Conservation (phyloP, 164 flowering plant genomes). For the Vitis rupestris region DNA sequence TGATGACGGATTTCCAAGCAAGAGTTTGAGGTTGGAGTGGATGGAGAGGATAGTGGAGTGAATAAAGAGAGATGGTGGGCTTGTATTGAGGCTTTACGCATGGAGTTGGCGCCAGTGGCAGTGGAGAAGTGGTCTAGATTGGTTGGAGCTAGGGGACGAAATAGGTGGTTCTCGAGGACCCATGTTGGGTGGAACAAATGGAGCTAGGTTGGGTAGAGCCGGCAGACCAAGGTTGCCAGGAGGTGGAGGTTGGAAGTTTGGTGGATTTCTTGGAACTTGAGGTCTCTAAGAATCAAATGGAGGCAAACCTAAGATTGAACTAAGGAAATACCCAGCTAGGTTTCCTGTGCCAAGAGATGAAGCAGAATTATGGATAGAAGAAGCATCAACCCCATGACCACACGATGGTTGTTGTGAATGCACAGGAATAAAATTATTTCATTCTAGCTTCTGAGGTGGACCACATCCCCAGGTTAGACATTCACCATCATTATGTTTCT, state of each 20-base stretch:
- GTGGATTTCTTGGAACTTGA: slow-evolving; percentile 26
- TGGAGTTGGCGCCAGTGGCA: too few species aligned
- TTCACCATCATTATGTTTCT: slow-evolving; percentile 1
- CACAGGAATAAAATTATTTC: slow-evolving; percentile 14
- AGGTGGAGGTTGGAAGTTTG: slow-evolving; percentile 25
- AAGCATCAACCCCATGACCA: slow-evolving; percentile 27
- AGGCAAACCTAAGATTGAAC: slow-evolving; percentile 22
- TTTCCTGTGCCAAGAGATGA: slow-evolving; percentile 20
- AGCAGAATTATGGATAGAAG: slow-evolving; percentile 25
- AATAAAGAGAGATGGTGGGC: too few species aligned
- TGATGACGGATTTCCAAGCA: too few species aligned
- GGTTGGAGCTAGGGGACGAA: too few species aligned
- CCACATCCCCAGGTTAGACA: slow-evolving; percentile 34
- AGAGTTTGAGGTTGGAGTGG: too few species aligned
- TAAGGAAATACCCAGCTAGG: slow-evolving; percentile 21
- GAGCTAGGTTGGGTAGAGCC: too few species aligned
- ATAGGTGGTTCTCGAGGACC: too few species aligned
- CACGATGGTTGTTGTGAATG: slow-evolving; percentile 24
- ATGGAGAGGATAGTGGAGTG: too few species aligned
- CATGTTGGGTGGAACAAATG: too few species aligned
- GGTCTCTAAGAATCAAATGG: slow-evolving; percentile 42
- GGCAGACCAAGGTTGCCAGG: too few species aligned
- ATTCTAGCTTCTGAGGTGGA: slow-evolving; percentile 28
- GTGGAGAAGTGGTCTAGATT: too few species aligned
- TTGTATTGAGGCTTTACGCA: too few species aligned